Evolutionary conservation across 345 rosid species (phyloP).

Genomic region (Geranium brycei): DNA sequence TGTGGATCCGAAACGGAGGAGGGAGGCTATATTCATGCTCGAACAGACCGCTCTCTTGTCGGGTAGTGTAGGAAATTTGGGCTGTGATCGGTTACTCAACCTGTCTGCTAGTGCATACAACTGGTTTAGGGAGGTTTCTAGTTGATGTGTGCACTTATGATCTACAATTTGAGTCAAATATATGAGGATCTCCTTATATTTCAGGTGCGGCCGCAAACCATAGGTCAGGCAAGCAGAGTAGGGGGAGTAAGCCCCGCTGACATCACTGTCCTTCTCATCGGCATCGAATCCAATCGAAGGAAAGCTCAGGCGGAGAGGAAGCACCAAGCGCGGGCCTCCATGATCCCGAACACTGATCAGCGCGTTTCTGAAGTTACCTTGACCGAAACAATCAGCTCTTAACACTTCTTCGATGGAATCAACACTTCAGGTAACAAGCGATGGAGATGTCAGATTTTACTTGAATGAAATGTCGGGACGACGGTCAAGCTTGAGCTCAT

Average conservation of each 20-base stretch:
- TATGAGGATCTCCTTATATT: neutral
- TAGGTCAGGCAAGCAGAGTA: constrained; percentile 90
- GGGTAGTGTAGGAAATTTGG: too few relatives aligned
- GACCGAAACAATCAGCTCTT: constrained; percentile 21
- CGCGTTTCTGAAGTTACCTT: constrained; percentile 12
- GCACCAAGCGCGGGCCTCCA: constrained; percentile 29
- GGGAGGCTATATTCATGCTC: too few relatives aligned
- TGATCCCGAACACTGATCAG: constrained; percentile 19
- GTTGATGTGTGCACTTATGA: neutral
- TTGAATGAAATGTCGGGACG: too few relatives aligned
- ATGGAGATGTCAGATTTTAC: too few relatives aligned
- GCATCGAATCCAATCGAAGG: constrained; percentile 69
- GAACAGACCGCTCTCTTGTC: too few relatives aligned
- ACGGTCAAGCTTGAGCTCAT: too few relatives aligned
- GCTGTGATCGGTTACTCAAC: too few relatives aligned
- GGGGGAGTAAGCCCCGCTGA: constrained; percentile 98
- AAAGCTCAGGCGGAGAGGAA: constrained; percentile 47
- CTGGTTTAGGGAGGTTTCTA: too few relatives aligned
- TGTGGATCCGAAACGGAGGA: too few relatives aligned
- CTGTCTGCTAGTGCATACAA: too few relatives aligned
- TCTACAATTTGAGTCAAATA: neutral
- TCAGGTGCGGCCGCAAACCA: constrained; percentile 84
- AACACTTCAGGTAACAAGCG: neutral
- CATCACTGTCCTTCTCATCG: constrained; percentile 72
- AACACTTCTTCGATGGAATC: neutral